A percentile compares a stretch with the other conserved stretches of the same genome.
Evolutionary conservation across 2,329 filamentous ascomycete species (phyloP).

Genomic region (Cordyceps tenuipes): DNA sequence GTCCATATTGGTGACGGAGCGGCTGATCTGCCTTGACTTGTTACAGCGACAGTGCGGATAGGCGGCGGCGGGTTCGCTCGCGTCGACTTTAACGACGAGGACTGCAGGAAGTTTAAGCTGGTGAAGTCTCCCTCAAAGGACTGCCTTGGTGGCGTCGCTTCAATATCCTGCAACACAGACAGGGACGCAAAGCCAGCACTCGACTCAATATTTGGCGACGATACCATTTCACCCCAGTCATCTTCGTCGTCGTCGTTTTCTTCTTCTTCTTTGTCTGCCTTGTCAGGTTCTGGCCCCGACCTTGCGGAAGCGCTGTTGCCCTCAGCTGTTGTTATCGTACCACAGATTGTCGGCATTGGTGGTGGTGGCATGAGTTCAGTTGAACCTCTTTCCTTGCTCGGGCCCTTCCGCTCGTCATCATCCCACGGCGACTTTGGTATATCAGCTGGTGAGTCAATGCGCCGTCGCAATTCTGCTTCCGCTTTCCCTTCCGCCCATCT

Average conservation of each 20-base stretch:
- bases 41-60: background rate
- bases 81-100: background rate
- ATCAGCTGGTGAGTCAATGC: background rate
- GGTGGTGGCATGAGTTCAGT: conserved; percentile 11
- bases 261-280: conserved; percentile 28
- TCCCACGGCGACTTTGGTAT: conserved; percentile 10
- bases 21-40: background rate
- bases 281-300: background rate
- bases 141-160: background rate
- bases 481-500: background rate
- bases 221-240: conserved; percentile 55
- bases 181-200: background rate
- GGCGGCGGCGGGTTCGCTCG: background rate
- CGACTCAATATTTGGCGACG: conserved; percentile 19
- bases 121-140: background rate
- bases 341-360: background rate
- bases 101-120: background rate
- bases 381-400: conserved; percentile 13
- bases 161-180: background rate
- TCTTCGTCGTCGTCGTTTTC: conserved; percentile 46
- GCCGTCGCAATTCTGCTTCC: background rate
- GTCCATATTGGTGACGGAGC: conserved; percentile 3
- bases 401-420: background rate
- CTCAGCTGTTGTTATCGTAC: background rate
- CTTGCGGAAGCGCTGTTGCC: background rate